Conservation (phyloP, 768 basidiomycete species). For the Pisolithus sp. region DNA sequence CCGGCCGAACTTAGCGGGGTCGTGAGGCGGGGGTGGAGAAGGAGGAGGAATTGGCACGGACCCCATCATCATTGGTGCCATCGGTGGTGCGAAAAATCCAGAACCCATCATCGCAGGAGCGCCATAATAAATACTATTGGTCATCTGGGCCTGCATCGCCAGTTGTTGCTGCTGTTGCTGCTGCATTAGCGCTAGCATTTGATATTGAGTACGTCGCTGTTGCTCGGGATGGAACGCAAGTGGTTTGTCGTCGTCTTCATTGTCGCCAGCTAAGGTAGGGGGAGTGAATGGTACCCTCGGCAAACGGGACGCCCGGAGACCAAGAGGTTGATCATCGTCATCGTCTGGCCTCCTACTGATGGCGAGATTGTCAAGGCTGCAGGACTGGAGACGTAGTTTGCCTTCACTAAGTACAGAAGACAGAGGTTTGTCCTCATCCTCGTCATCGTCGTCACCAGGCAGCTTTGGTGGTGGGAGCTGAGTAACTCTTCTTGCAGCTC, state of each 20-base stretch:
- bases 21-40: conserved; percentile 59
- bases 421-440: conserved; percentile 71
- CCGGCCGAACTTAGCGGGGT: conserved; percentile 58
- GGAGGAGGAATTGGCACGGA: conserved; percentile 36
- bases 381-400: conserved; percentile 38
- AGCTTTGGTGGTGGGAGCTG: conserved; percentile 16
- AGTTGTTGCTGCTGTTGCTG: conserved; percentile 60
- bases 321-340: conserved; percentile 69
- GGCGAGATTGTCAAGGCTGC: conserved; percentile 34
- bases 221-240: conserved; percentile 74
- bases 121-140: conserved; percentile 69
- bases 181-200: conserved; percentile 37
- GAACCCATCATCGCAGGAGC: conserved; percentile 60
- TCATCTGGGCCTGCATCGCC: conserved; percentile 74
- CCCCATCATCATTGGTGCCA: conserved; percentile 39
- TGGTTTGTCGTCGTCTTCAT: conserved; percentile 65
- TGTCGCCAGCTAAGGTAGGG: conserved; percentile 26
- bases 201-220: conserved; percentile 59
- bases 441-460: conserved; percentile 36
- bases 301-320: conserved; percentile 52
- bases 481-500: conserved; percentile 43
- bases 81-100: conserved; percentile 58
- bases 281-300: conserved; percentile 19
- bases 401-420: conserved; percentile 49
- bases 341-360: conserved; percentile 30